Evolutionary conservation across 116 monocot genomes (phyloP).

Genomic region (Posidonia oceanica): DNA sequence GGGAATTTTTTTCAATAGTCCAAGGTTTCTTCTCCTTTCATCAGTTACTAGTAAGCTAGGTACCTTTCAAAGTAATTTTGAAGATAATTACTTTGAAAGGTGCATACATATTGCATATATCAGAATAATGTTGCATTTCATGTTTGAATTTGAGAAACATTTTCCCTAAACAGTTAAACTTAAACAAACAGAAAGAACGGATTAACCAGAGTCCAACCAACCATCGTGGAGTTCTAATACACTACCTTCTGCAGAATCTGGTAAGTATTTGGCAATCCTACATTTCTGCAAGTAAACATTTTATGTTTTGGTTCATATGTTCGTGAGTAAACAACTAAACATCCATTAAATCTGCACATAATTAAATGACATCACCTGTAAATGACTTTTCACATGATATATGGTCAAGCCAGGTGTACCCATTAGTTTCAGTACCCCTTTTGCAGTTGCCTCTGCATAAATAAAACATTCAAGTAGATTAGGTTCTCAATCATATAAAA

Average conservation of each 20-base stretch:
- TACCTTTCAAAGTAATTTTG: no score
- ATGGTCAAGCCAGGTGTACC: slow-evolving; percentile 47
- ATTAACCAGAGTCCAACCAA: not conserved
- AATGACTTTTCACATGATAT: slow-evolving; percentile 81
- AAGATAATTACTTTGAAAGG: no score
- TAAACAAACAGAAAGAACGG: not conserved
- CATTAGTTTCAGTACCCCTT: slow-evolving; percentile 72
- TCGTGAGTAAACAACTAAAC: not conserved
- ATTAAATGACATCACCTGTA: slow-evolving; percentile 45
- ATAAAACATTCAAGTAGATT: not conserved
- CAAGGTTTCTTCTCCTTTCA: no score
- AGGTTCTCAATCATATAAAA: not conserved
- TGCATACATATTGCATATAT: no score
- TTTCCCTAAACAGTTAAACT: no score
- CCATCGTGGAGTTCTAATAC: no score
- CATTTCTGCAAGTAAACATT: slow-evolving; percentile 57
- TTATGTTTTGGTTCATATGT: not conserved
- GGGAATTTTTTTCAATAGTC: no score
- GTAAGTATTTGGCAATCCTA: slow-evolving; percentile 52
- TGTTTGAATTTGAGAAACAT: no score
- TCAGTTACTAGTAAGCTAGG: no score
- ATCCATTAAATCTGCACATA: no score
- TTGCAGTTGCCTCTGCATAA: slow-evolving; percentile 73
- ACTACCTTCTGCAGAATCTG: slow-evolving; percentile 41
- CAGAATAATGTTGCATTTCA: no score